Evolutionary conservation across 805 yeast genomes (phyloP).

Genomic region (Lachancea mirantina): DNA sequence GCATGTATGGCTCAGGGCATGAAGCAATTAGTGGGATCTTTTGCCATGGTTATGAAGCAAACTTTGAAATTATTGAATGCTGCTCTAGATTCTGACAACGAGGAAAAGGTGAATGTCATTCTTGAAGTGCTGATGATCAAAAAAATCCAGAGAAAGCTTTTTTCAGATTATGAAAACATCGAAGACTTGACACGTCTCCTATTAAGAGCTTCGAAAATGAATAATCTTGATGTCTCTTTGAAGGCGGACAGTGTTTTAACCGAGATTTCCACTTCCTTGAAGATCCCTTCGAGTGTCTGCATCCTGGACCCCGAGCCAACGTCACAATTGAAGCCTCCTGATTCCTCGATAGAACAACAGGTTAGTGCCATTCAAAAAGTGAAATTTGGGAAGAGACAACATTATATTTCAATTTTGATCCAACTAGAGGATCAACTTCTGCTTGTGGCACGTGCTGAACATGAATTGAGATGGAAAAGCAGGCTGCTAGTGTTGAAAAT

Average conservation of each 20-base stretch:
- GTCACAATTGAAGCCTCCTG: slow-evolving; percentile 55
- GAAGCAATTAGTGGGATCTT: slow-evolving; percentile 62
- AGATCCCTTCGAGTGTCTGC: slow-evolving; percentile 49
- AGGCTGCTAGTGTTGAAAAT: slow-evolving; percentile 43
- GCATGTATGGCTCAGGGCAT: slow-evolving; percentile 57
- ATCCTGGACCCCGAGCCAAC: slow-evolving; percentile 35
- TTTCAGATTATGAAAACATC: slow-evolving; percentile 49
- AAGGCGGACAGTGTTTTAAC: slow-evolving; percentile 48
- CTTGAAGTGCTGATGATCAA: slow-evolving; percentile 50
- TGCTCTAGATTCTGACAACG: slow-evolving; percentile 44
- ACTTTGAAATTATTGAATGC: slow-evolving; percentile 39
- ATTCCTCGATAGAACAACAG: slow-evolving; percentile 47
- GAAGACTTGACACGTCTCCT: slow-evolving; percentile 42
- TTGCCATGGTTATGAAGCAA: slow-evolving; percentile 42
- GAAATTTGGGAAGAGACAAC: slow-evolving; percentile 48
- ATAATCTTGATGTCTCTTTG: slow-evolving; percentile 46
- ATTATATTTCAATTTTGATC: slow-evolving; percentile 36
- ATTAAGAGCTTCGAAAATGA: slow-evolving; percentile 48
- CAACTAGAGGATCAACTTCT: slow-evolving; percentile 37
- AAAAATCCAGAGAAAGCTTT: slow-evolving; percentile 50
- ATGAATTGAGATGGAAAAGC: slow-evolving; percentile 46
- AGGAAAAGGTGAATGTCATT: slow-evolving; percentile 56
- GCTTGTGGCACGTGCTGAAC: slow-evolving; percentile 12
- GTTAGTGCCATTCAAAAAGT: slow-evolving; percentile 55
- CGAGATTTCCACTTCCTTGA: slow-evolving; percentile 34